A percentile compares a stretch with the other conserved stretches of the same genome.
phyloP scores from a whole-genome alignment of 2,329 filamentous ascomycete genomes.

The Sporothrix pseudoabietina region DNA sequence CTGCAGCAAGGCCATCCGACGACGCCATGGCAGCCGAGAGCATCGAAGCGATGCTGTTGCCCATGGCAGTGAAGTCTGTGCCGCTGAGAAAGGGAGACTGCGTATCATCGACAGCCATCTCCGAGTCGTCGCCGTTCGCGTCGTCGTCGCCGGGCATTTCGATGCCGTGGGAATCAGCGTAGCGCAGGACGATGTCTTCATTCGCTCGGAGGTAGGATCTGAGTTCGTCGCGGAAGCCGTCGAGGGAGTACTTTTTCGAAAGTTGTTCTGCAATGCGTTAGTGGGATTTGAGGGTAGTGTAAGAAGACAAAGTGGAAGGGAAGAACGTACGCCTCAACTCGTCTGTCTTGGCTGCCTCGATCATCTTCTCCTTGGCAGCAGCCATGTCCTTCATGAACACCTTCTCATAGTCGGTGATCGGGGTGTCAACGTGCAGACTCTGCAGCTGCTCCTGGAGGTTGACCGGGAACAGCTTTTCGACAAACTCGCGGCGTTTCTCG shows the following conservation, averaged over 20 bases:
- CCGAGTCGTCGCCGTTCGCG: slow-evolving; percentile 36
- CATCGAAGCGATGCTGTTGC: slow-evolving; percentile 31
- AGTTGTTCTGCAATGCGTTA: slow-evolving; percentile 36
- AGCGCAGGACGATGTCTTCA: slow-evolving; percentile 41
- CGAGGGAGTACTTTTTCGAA: slow-evolving; percentile 46
- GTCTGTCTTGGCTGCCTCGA: slow-evolving; percentile 58
- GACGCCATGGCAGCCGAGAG: slow-evolving; percentile 29
- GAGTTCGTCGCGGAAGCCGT: slow-evolving; percentile 43
- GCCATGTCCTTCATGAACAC: slow-evolving; percentile 32
- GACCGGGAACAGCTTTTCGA: slow-evolving; percentile 59
- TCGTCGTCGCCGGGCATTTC: slow-evolving; percentile 44
- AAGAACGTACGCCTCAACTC: slow-evolving; percentile 38
- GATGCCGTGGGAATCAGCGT: slow-evolving; percentile 45
- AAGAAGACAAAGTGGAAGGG: background rate
- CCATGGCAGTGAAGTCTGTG: slow-evolving; percentile 1
- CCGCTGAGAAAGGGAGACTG: background rate
- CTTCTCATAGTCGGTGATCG: slow-evolving; percentile 33
- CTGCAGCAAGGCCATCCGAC: background rate
- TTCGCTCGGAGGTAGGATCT: slow-evolving; percentile 42
- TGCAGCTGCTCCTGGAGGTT: slow-evolving; percentile 56
- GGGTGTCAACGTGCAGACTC: slow-evolving; percentile 43
- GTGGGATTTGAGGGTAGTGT: background rate
- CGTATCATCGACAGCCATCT: slow-evolving; percentile 3
- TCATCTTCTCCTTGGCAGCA: slow-evolving; percentile 48
- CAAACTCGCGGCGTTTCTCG: slow-evolving; percentile 37